These are phyloP conservation scores for Pelargonium australe DNA, from an alignment of 441 rosid species.

Conservation along the genomic window DNA sequence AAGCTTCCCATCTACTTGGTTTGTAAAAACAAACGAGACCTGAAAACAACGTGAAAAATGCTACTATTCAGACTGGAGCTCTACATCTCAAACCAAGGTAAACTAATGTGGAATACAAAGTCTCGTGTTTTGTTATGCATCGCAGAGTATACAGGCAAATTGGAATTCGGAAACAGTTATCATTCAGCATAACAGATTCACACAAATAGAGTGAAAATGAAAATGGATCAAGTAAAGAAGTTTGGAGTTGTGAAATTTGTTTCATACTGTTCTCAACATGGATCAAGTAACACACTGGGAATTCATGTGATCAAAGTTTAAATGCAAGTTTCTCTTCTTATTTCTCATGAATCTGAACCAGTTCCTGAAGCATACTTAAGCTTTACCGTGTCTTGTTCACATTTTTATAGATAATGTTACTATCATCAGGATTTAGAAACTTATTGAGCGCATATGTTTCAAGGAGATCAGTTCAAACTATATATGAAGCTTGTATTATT, in stretches of 20 bases:
- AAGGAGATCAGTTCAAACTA: not conserved
- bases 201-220: no score
- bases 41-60: constrained; percentile 30
- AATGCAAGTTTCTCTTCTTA: no score
- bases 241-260: no score
- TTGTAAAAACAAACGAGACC: constrained; percentile 84
- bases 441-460: not conserved
- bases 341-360: no score
- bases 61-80: not conserved
- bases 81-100: not conserved
- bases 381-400: no score
- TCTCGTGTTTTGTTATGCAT: not conserved
- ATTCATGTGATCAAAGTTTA: no score
- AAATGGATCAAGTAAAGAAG: no score
- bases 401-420: no score
- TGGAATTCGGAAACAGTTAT: not conserved
- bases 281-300: no score
- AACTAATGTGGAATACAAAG: not conserved
- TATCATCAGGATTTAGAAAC: not conserved
- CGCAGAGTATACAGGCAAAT: not conserved
- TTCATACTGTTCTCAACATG: no score
- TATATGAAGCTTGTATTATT: constrained; percentile 8
- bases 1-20: constrained; percentile 91
- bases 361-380: no score
- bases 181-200: no score